Percentiles rank a stretch among this genome's conserved stretches.
Evolutionary conservation across 2,329 filamentous ascomycete species (phyloP).

Genomic region (Fusarium tupiense): DNA sequence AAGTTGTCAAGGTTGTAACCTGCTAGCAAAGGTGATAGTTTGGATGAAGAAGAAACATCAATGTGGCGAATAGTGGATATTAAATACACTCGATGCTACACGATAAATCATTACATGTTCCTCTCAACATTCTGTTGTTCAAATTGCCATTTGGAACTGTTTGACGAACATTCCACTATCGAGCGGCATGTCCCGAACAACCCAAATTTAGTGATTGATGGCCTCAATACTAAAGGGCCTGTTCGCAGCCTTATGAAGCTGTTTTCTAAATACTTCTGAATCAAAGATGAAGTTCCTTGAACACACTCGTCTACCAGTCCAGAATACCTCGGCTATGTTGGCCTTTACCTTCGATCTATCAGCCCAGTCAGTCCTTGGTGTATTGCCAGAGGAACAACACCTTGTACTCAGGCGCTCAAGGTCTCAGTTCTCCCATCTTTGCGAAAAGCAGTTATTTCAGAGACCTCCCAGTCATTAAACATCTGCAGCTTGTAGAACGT

Average conservation of each 20-base stretch:
- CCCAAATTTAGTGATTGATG: fast-evolving
- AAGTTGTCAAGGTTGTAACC: no score
- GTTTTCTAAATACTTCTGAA: not conserved
- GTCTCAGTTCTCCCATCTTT: not conserved
- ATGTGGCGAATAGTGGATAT: fast-evolving
- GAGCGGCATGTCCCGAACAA: not conserved
- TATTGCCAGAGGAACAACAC: fast-evolving
- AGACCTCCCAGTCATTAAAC: not conserved
- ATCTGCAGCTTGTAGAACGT: not conserved
- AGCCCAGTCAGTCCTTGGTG: fast-evolving
- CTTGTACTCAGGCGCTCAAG: fast-evolving
- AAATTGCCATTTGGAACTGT: not conserved
- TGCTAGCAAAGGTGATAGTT: not conserved
- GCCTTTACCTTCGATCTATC: fast-evolving
- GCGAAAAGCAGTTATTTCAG: not conserved
- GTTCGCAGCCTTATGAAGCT: fast-evolving
- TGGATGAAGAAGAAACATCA: fast-evolving
- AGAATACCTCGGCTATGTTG: fast-evolving
- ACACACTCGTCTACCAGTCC: fast-evolving
- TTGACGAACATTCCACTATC: not conserved
- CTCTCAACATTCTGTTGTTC: not conserved
- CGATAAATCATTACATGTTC: fast-evolving
- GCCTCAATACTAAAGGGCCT: fast-evolving
- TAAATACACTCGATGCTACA: not conserved
- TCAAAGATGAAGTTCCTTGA: fast-evolving